Conservation (phyloP, 192 early-diverging fungal species). For the Lobosporangium transversale region DNA sequence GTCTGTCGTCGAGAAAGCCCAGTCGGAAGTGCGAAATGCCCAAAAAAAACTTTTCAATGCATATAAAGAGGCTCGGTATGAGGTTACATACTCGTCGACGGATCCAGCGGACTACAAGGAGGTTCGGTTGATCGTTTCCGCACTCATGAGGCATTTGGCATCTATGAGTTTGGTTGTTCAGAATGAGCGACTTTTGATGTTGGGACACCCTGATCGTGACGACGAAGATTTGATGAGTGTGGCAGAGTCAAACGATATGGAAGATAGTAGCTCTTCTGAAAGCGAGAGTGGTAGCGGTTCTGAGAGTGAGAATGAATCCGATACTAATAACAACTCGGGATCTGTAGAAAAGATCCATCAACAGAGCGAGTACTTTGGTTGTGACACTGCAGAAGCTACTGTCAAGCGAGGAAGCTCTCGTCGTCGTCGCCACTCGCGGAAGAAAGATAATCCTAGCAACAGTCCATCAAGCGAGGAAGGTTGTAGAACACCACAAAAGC, state of each 20-base stretch:
- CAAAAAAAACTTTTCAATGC: slow-evolving; percentile 48
- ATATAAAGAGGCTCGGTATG: slow-evolving; percentile 45
- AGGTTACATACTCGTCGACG: slow-evolving; percentile 41
- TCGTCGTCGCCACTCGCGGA: neutral
- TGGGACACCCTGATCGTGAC: slow-evolving; percentile 36
- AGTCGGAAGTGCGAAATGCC: slow-evolving; percentile 32
- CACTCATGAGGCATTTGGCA: slow-evolving; percentile 43
- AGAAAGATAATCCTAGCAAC: neutral
- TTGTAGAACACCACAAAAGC: slow-evolving; percentile 2
- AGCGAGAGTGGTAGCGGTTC: slow-evolving; percentile 5
- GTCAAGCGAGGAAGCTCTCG: neutral
- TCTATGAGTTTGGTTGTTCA: slow-evolving; percentile 52
- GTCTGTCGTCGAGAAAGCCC: slow-evolving; percentile 42
- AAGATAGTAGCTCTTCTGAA: slow-evolving; percentile 5
- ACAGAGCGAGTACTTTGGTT: slow-evolving; percentile 31
- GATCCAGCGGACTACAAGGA: slow-evolving; percentile 50
- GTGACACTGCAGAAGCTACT: slow-evolving; percentile 11
- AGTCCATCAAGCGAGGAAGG: slow-evolving; percentile 29
- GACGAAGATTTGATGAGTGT: slow-evolving; percentile 36
- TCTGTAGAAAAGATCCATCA: neutral
- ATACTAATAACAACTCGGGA: neutral
- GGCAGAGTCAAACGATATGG: neutral
- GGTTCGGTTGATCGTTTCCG: slow-evolving; percentile 33
- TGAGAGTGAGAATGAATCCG: neutral
- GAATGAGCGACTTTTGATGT: slow-evolving; percentile 45